phyloP scores from a whole-genome alignment of 768 basidiomycete genomes.

The button mushroom (Agaricus bisporus) region DNA sequence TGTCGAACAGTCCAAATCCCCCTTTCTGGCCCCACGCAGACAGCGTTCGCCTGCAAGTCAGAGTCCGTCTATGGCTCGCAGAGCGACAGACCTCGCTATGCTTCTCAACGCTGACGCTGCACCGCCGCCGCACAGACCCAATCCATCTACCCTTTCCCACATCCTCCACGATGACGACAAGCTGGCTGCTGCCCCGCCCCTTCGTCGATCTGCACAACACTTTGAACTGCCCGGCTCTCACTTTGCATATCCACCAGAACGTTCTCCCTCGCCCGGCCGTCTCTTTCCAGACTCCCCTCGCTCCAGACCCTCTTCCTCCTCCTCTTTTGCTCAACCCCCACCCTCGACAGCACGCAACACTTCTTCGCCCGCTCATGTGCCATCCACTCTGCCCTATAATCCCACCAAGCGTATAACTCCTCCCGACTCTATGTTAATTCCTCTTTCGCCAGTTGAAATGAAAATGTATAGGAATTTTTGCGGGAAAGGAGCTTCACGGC shows the following conservation, averaged over 20 bases:
- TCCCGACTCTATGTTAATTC: conserved; percentile 54
- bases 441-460: conserved; percentile 58
- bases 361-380: conserved; percentile 11
- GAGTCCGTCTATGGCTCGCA: conserved; percentile 46
- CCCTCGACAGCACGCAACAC: conserved; percentile 19
- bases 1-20: conserved; percentile 36
- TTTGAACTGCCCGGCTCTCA: conserved; percentile 13
- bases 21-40: conserved; percentile 17
- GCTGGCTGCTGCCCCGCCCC: conserved; percentile 24
- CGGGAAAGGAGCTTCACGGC: conserved; percentile 48
- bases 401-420: conserved; percentile 58
- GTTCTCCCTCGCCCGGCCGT: conserved; percentile 5
- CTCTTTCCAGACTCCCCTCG: conserved; percentile 20
- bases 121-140: conserved; percentile 15
- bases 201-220: conserved; percentile 17
- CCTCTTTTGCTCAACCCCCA: conserved; percentile 25
- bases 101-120: conserved; percentile 62
- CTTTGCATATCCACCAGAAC: conserved; percentile 10
- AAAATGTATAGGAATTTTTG: conserved; percentile 51
- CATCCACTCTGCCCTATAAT: conserved; percentile 51
- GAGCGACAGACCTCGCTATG: conserved; percentile 73
- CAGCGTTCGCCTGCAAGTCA: conserved; percentile 28
- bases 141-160: conserved; percentile 39
- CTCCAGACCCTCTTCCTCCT: conserved; percentile 22
- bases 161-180: conserved; percentile 30